A percentile compares a stretch with the other conserved stretches of the same genome.
These are phyloP conservation scores for Nakaseomyces sp. DNA, from an alignment of 1,139 yeast genomes.

Conservation along the genomic window DNA sequence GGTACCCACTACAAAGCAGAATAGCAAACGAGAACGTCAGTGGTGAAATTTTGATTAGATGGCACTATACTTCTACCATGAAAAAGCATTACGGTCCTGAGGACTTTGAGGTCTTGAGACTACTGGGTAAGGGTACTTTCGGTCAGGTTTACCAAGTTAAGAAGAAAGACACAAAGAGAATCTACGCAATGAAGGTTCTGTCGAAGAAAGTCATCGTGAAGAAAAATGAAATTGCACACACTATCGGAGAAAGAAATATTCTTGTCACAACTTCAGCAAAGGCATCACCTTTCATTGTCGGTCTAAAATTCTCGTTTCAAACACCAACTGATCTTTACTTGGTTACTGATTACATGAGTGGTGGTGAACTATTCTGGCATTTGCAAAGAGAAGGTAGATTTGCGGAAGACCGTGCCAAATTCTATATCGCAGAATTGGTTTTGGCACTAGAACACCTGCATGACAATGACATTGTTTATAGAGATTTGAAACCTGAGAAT, in stretches of 20 bases:
- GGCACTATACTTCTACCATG: conserved; percentile 62
- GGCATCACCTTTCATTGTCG: conserved; percentile 84
- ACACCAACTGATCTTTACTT: conserved; percentile 85
- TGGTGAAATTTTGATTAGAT: conserved; percentile 67
- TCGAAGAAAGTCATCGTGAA: conserved; percentile 91
- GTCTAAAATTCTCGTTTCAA: conserved; percentile 89
- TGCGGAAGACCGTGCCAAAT: conserved; percentile 85
- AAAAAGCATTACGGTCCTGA: conserved; percentile 83
- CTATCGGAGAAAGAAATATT: conserved; percentile 93
- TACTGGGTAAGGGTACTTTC: conserved; percentile 93
- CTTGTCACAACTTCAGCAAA: conserved; percentile 82
- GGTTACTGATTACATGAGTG: conserved; percentile 96
- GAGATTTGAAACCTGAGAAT: conserved; percentile 93
- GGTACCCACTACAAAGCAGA: conserved; percentile 70
- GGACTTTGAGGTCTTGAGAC: conserved; percentile 82
- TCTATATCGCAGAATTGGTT: conserved; percentile 90
- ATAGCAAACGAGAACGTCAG: conserved; percentile 66
- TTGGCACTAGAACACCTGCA: conserved; percentile 87
- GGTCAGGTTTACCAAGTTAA: conserved; percentile 96
- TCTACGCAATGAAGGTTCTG: conserved; percentile 94
- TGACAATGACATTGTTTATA: conserved; percentile 84
- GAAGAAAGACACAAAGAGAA: conserved; percentile 77
- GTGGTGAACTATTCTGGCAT: conserved; percentile 97
- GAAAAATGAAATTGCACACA: conserved; percentile 94
- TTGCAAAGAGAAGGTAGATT: conserved; percentile 93